Evolutionary conservation across 176 grass and related monocot genomes (phyloP), one percentile per base, ranked within the genome.

Genomic region (Oryza coarctata): DNA sequence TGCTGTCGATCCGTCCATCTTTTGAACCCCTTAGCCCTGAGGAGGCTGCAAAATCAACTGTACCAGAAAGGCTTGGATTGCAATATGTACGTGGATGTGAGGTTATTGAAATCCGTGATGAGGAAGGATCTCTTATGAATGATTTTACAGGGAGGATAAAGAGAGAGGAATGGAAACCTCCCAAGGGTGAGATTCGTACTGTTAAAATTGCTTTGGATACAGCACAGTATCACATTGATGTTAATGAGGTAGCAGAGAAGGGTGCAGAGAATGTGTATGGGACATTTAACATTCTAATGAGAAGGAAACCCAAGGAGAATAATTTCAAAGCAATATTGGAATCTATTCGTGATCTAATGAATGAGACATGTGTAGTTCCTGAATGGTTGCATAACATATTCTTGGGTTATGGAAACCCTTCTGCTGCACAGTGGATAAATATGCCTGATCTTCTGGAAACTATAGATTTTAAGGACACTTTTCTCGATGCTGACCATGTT

Each of bases 241-340:
- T 81, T 47, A 93, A 81, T 45, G 89, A 91, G 52, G 81, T 78
- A 69, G 87, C 91, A 80, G 96, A 98, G 75, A 98, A 93, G 32
- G 85, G 88, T 8, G 80, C 85, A 82, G 96, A 95, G 64, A 90
- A 98, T 91, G 88, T 93, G 71, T 95, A 98, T 85, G 88, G 88
- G 7, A 91, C 91, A 61, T 98, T 98, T 86, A 95, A 98, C 74
- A 84, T 98, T 88, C 83, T 98, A 79, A 93, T 98, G 93, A 93
- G 96, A 78, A 92, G 96, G 76, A 98, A 98, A 79, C 96, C 96
- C 26, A 98, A 98, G 83, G 96, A 98, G 72, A 98, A 98, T 85
- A 98, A 98, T 79, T 98, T 98, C 70, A 98, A 98, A 86, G 96
- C 96, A 65, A 98, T 98, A 77, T 89, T 98, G 58, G 96, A 98